Evolutionary conservation across 108 stramenopile species (phyloP).

Genomic region (Cyclostephanos tholiformis): DNA sequence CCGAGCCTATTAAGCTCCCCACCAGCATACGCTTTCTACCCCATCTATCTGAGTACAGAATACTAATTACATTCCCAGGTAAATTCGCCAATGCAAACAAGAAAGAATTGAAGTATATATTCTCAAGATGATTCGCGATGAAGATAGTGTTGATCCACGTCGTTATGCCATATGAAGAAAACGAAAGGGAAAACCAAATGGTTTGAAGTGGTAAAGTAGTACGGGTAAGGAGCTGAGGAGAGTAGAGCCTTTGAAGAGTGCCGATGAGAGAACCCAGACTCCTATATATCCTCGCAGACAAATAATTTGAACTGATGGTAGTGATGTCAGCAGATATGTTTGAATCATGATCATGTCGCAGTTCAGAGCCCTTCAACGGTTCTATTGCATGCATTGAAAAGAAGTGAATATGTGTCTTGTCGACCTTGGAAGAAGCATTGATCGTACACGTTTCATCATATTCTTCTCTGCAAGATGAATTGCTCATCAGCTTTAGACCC

Average conservation of each 20-base stretch:
- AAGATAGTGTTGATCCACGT: conserved; percentile 88
- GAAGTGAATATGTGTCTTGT: neutral
- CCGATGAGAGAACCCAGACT: conserved; percentile 18
- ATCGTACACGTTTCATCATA: neutral
- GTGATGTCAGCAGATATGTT: neutral
- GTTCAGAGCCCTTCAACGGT: conserved; percentile 45
- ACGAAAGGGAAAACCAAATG: conserved; percentile 77
- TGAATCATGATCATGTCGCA: conserved; percentile 40
- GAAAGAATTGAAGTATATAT: conserved; percentile 77
- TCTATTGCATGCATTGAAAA: conserved; percentile 9
- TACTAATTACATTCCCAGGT: conserved; percentile 71
- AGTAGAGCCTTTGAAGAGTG: conserved; percentile 54
- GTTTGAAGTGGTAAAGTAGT: conserved; percentile 70
- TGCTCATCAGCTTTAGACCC: conserved; percentile 26
- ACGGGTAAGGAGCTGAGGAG: conserved; percentile 39
- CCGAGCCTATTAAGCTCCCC: conserved; percentile 49
- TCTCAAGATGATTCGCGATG: conserved; percentile 67
- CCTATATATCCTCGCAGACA: neutral
- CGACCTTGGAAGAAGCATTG: neutral
- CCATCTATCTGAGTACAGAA: conserved; percentile 56
- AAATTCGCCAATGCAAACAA: conserved; percentile 74
- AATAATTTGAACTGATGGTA: conserved; percentile 1
- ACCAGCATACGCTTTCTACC: conserved; percentile 62
- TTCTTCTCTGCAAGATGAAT: conserved; percentile 5
- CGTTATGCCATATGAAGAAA: conserved; percentile 74